phyloP scores from a whole-genome alignment of 2,329 filamentous ascomycete species.

The Colletotrichum sp. region DNA sequence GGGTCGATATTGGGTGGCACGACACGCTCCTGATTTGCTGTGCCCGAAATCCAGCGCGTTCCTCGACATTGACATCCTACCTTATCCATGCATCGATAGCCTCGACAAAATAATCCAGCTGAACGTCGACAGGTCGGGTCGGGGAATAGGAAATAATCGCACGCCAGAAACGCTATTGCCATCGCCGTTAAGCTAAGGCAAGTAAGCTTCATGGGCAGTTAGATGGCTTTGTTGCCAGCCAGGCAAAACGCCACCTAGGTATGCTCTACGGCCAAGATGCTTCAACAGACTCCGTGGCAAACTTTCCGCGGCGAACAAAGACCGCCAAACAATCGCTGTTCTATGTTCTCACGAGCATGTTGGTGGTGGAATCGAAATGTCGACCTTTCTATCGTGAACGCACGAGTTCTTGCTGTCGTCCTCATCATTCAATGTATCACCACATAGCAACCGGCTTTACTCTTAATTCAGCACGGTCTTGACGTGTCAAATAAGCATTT shows the following conservation, averaged over 20 bases:
- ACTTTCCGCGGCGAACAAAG: neutral
- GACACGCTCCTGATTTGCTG: neutral
- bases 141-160: neutral
- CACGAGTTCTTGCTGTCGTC: neutral
- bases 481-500: neutral
- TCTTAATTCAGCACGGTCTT: neutral
- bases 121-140: fast-evolving
- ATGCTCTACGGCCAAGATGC: neutral
- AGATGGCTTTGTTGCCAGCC: neutral
- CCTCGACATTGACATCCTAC: neutral
- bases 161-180: neutral
- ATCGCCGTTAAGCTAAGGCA: neutral
- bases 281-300: neutral
- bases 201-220: neutral
- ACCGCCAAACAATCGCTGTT: neutral
- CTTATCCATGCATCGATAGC: neutral
- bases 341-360: neutral
- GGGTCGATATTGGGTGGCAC: neutral
- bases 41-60: neutral
- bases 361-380: neutral
- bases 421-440: neutral
- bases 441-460: neutral
- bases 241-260: neutral
- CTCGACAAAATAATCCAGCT: neutral
- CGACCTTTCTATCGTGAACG: neutral